Conservation (phyloP, 495 filamentous ascomycete species). For the Pseudevernia furfuracea region DNA sequence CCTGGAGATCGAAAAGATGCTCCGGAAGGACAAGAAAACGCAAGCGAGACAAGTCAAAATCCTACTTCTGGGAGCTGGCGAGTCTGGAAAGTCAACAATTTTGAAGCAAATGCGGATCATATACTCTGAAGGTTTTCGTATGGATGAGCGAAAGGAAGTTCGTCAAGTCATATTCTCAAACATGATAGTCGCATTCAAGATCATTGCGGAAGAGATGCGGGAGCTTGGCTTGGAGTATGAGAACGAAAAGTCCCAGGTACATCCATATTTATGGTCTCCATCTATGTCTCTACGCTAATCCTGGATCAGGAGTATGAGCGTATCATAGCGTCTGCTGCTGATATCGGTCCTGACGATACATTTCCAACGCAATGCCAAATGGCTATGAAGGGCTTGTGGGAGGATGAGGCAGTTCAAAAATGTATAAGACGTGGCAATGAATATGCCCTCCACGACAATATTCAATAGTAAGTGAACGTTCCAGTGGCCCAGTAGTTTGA, state of each 20-base stretch:
- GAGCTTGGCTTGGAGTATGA: slow-evolving; percentile 71
- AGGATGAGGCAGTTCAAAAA: slow-evolving; percentile 72
- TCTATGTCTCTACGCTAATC: slow-evolving; percentile 3
- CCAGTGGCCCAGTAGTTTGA: slow-evolving; percentile 5
- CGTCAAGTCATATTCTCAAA: slow-evolving; percentile 93
- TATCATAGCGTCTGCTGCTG: slow-evolving; percentile 36
- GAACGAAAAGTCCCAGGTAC: slow-evolving; percentile 68
- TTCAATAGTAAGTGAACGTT: slow-evolving; percentile 67
- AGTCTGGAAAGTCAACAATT: slow-evolving; percentile 96
- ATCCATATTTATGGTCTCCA: slow-evolving; percentile 25
- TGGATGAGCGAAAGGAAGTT: slow-evolving; percentile 85
- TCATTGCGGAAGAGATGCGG: slow-evolving; percentile 90
- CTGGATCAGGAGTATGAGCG: slow-evolving; percentile 21
- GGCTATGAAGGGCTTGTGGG: slow-evolving; percentile 81
- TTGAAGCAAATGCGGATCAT: slow-evolving; percentile 99
- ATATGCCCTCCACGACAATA: slow-evolving; percentile 91
- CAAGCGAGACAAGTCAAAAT: slow-evolving; percentile 77
- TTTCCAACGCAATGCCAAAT: slow-evolving; percentile 61
- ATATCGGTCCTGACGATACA: slow-evolving; percentile 68
- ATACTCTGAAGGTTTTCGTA: slow-evolving; percentile 84
- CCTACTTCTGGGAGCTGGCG: slow-evolving; percentile 81
- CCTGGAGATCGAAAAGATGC: slow-evolving; percentile 64
- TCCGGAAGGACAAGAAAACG: slow-evolving; percentile 75
- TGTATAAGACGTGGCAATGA: slow-evolving; percentile 88
- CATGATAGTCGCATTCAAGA: slow-evolving; percentile 78